Evolutionary conservation across 2,329 filamentous ascomycete genomes (phyloP).

Genomic region (Botryotinia globosa): DNA sequence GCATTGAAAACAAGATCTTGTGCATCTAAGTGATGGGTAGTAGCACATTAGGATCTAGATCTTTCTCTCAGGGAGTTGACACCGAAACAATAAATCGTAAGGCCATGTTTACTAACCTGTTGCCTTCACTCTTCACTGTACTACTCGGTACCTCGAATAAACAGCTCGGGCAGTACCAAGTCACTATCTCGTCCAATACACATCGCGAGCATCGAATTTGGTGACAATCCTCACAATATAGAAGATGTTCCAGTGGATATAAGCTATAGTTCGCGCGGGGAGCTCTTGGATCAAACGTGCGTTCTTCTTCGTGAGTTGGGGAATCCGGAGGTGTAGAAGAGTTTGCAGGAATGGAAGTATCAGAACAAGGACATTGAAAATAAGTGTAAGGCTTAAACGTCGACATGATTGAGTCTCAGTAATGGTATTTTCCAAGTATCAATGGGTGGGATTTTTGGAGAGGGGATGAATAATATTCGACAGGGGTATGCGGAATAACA

Average conservation of each 20-base stretch:
- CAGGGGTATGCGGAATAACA: neutral
- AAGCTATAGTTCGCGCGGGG: conserved; percentile 86
- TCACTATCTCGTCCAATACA: conserved; percentile 88
- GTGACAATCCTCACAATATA: conserved; percentile 97
- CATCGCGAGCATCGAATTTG: conserved; percentile 93
- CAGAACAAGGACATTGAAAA: conserved; percentile 64
- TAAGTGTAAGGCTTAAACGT: conserved; percentile 60
- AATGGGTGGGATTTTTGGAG: conserved; percentile 1
- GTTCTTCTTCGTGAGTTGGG: conserved; percentile 64
- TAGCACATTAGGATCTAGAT: conserved; percentile 3
- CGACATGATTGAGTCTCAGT: conserved; percentile 43
- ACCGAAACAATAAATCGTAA: neutral
- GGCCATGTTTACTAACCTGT: conserved; percentile 67
- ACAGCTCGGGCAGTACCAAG: conserved; percentile 93
- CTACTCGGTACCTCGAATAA: conserved; percentile 94
- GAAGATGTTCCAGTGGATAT: conserved; percentile 86
- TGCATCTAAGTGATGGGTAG: conserved; percentile 60
- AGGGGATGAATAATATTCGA: neutral
- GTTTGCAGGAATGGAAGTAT: conserved; percentile 40
- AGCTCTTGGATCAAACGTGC: conserved; percentile 81
- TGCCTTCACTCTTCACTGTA: conserved; percentile 87
- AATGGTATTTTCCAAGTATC: neutral
- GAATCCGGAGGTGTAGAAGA: conserved; percentile 39
- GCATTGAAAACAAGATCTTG: conserved; percentile 92
- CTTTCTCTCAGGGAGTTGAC: neutral